Evolutionary conservation across 345 rosid species (phyloP).

Genomic region (Citrus sinensis): DNA sequence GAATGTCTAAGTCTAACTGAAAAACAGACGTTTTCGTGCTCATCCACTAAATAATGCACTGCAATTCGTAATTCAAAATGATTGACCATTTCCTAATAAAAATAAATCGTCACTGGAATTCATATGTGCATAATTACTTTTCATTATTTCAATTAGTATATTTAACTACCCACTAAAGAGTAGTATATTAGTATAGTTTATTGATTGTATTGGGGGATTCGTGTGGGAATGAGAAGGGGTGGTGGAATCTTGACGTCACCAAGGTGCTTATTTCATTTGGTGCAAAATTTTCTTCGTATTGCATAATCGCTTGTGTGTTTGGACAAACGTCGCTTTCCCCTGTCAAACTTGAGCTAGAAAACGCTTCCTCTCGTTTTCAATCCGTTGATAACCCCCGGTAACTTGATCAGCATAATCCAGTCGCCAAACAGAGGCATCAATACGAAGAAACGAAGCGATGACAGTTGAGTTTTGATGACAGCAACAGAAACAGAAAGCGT

Average conservation of each 20-base stretch:
- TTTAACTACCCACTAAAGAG: neutral
- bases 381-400: too few relatives aligned
- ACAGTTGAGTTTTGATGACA: too few relatives aligned
- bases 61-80: neutral
- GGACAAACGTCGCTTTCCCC: neutral
- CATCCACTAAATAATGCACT: neutral
- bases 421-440: slow-evolving; percentile 4
- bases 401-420: neutral
- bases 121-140: too few relatives aligned
- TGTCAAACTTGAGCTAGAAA: neutral
- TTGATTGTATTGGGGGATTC: neutral
- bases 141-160: neutral
- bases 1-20: neutral
- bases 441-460: too few relatives aligned
- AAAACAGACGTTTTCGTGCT: neutral
- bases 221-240: slow-evolving; percentile 14
- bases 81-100: neutral
- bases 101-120: neutral
- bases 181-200: neutral
- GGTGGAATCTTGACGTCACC: slow-evolving; percentile 25
- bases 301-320: neutral
- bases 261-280: neutral
- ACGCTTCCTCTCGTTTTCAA: too few relatives aligned
- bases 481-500: neutral
- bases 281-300: neutral